Percentiles rank a stretch among this genome's conserved stretches.
These are phyloP conservation scores for Ustilago hordei DNA, from an alignment of 1,284 basidiomycete species.

Conservation along the genomic window DNA sequence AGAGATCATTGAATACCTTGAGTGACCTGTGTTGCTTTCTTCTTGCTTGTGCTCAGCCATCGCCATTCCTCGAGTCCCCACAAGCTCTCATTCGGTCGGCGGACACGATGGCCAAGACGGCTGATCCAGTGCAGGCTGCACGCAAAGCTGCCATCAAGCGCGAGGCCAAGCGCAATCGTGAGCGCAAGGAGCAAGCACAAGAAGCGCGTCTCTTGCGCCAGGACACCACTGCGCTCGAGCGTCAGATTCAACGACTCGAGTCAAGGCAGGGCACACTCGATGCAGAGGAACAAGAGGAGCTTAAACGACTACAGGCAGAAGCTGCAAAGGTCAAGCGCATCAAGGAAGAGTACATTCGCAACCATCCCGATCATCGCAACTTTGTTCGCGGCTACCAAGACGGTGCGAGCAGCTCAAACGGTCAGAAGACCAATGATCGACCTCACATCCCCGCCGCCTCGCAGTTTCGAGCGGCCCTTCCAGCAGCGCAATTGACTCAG, in stretches of 20 bases:
- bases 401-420: slow-evolving; percentile 1
- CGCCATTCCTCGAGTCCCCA: neutral
- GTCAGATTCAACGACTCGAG: slow-evolving; percentile 53
- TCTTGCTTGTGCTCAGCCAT: slow-evolving; percentile 1
- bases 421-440: neutral
- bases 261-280: slow-evolving; percentile 26
- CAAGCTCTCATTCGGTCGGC: neutral
- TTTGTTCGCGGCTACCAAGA: slow-evolving; percentile 75
- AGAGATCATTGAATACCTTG: neutral
- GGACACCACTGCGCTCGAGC: slow-evolving; percentile 43
- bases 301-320: slow-evolving; percentile 47
- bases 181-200: slow-evolving; percentile 58
- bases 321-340: slow-evolving; percentile 48
- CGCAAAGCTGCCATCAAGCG: slow-evolving; percentile 65
- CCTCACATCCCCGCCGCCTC: neutral
- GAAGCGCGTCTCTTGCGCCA: slow-evolving; percentile 50
- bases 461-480: neutral
- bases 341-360: slow-evolving; percentile 75
- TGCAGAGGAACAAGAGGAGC: slow-evolving; percentile 40
- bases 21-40: slow-evolving; percentile 5
- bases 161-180: slow-evolving; percentile 63
- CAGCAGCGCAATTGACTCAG: neutral
- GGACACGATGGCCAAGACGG: slow-evolving; percentile 41
- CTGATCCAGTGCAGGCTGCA: slow-evolving; percentile 69
- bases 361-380: slow-evolving; percentile 87